A percentile compares a stretch with the other conserved stretches of the same genome.
These are phyloP conservation scores for Daucus carota DNA, from an alignment of 129 eudicot species.

Conservation along the genomic window DH1_v3.0 NC_030382.2:49663501-49664000, in stretches of 20 bases:
- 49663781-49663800: too few relatives aligned
- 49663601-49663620: neutral
- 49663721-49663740: neutral
- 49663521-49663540: too few relatives aligned
- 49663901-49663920: constrained; percentile 37
- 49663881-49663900: constrained; percentile 29
- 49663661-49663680: neutral
- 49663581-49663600: neutral
- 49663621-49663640: neutral
- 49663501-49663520: too few relatives aligned
- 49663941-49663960: constrained; percentile 25
- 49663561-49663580: neutral
- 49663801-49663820: neutral
- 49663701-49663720: too few relatives aligned
- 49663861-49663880: constrained; percentile 23
- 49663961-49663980: constrained; percentile 19
- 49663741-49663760: neutral
- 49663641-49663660: neutral
- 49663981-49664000: constrained; percentile 6
- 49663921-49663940: constrained; percentile 35
- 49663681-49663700: neutral
- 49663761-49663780: neutral
- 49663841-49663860: constrained; percentile 17
- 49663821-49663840: neutral
- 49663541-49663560: neutral